phyloP scores from a whole-genome alignment of 495 filamentous ascomycete genomes.

The Tuber brumale region DNA sequence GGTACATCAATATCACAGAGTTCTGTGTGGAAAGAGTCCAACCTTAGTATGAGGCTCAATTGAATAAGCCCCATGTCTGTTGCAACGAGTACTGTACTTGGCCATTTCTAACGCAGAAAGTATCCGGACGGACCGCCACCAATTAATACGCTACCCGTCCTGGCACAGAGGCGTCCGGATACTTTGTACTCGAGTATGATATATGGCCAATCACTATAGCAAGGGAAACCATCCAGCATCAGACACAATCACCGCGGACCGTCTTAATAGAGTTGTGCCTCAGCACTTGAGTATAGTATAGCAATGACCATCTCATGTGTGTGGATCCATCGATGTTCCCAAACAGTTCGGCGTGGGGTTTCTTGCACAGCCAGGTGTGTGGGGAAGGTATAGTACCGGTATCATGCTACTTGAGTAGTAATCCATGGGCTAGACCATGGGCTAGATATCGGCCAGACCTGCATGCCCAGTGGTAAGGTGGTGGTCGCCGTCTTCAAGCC shows the following conservation, averaged over 20 bases:
- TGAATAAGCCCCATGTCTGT: background rate
- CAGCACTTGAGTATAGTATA: background rate
- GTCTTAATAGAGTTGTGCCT: background rate
- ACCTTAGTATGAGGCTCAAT: background rate
- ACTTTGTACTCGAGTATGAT: too few relatives aligned
- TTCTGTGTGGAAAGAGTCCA: background rate
- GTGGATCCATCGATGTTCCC: background rate
- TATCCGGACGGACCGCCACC: too few relatives aligned
- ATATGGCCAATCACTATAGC: background rate
- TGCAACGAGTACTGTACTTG: background rate
- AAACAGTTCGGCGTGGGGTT: background rate
- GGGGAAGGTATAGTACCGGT: background rate
- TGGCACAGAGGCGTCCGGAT: too few relatives aligned
- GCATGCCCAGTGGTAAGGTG: background rate
- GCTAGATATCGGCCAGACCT: background rate
- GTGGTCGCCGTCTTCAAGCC: background rate
- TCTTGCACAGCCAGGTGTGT: background rate
- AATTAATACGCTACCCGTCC: too few relatives aligned
- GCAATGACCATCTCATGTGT: background rate
- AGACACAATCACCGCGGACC: background rate
- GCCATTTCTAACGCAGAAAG: too few relatives aligned
- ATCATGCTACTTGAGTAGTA: too few relatives aligned
- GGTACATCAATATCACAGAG: background rate
- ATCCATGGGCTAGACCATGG: background rate
- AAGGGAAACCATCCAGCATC: background rate